These are phyloP conservation scores for Ricinus communis DNA, from an alignment of 345 rosid genomes.

Conservation along the genomic window DNA sequence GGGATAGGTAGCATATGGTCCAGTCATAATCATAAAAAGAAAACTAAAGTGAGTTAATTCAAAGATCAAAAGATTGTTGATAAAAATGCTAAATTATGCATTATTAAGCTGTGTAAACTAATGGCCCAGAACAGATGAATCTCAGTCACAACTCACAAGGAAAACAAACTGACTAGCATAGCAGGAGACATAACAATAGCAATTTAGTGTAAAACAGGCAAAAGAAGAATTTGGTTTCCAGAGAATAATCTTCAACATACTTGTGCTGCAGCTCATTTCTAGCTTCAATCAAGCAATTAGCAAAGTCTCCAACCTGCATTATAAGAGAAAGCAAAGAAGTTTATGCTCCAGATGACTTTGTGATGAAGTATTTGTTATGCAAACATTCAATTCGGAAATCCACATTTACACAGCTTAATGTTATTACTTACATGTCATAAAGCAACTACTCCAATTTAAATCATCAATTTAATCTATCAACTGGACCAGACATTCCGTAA, in stretches of 20 bases:
- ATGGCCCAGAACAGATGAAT: background rate
- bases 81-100: background rate
- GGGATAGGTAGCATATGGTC: background rate
- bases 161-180: background rate
- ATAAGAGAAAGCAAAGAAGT: background rate
- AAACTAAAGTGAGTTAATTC: background rate
- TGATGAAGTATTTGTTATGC: background rate
- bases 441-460: too few species aligned
- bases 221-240: background rate
- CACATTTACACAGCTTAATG: background rate
- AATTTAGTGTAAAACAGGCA: background rate
- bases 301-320: conserved; percentile 81
- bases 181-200: background rate
- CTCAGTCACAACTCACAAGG: background rate
- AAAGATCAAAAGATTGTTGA: background rate
- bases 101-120: background rate
- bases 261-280: conserved; percentile 76
- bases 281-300: conserved; percentile 79
- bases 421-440: background rate
- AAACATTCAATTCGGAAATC: background rate
- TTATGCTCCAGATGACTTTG: background rate
- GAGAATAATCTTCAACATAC: conserved; percentile 42
- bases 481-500: background rate
- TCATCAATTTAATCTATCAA: background rate
- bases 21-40: background rate